Conservation (phyloP, 1,139 yeast species). For the Kurtzmaniella quercitrusa region DNA sequence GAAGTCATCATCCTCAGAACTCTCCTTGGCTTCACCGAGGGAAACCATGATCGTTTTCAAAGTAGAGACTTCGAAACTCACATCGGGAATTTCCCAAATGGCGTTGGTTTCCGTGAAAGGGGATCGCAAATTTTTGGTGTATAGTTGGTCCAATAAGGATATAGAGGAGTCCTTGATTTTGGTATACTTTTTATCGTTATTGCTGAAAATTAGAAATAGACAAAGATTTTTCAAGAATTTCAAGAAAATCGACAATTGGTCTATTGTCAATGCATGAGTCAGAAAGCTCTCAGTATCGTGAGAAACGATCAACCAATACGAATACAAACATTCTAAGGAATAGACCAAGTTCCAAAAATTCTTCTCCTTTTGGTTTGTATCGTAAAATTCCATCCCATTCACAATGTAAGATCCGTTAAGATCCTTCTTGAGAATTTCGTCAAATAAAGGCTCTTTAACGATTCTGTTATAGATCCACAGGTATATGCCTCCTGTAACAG, state of each 20-base stretch:
- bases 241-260: constrained; percentile 44
- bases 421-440: not conserved
- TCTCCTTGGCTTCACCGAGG: constrained; percentile 11
- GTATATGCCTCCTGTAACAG: constrained; percentile 32
- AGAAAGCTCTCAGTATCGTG: constrained; percentile 63
- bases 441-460: constrained; percentile 2
- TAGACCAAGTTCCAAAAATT: constrained; percentile 33
- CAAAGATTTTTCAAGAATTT: constrained; percentile 52
- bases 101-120: constrained; percentile 42
- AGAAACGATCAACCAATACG: constrained; percentile 55
- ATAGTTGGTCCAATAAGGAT: constrained; percentile 60
- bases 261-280: constrained; percentile 39
- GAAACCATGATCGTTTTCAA: constrained; percentile 28
- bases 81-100: constrained; percentile 51
- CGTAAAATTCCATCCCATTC: not conserved
- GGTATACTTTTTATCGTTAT: constrained; percentile 19
- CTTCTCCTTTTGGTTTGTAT: not conserved
- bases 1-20: constrained; percentile 12
- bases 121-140: constrained; percentile 64
- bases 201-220: constrained; percentile 47
- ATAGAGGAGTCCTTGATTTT: constrained; percentile 38
- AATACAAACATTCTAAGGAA: constrained; percentile 37
- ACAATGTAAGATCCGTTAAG: not conserved
- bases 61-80: constrained; percentile 24
- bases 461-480: constrained; percentile 24